Evolutionary conservation across 805 yeast genomes (phyloP).

Genomic region (Candida peoriensis): DNA sequence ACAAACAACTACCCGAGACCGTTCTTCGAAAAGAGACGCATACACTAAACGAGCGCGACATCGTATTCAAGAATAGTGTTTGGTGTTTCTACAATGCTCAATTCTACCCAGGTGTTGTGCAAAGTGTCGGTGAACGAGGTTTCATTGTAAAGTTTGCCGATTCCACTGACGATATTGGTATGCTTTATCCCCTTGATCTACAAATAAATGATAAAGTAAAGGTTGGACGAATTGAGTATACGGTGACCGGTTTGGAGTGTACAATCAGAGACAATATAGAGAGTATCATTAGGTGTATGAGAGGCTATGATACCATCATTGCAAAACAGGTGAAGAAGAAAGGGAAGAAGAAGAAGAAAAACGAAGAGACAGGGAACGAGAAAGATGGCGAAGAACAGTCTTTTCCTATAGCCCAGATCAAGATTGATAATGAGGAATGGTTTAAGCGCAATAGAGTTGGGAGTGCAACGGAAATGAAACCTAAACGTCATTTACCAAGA

Average conservation of each 20-base stretch:
- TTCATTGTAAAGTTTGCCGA: conserved; percentile 37
- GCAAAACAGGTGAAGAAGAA: conserved; percentile 24
- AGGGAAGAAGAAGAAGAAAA: conserved; percentile 14
- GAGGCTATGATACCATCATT: conserved; percentile 55
- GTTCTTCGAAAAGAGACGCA: conserved; percentile 6
- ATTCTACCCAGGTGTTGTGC: conserved; percentile 45
- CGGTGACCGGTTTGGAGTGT: conserved; percentile 43
- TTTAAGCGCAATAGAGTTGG: conserved; percentile 28
- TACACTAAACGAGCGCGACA: conserved; percentile 24
- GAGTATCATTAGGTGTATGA: conserved; percentile 42
- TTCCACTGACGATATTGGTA: conserved; percentile 26
- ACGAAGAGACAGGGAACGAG: background rate
- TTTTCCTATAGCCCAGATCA: conserved; percentile 26
- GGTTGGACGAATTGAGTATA: conserved; percentile 30
- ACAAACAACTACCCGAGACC: too few relatives aligned
- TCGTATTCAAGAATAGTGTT: conserved; percentile 34
- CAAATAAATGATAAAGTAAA: conserved; percentile 51
- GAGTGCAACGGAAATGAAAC: conserved; percentile 6
- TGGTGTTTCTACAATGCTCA: conserved; percentile 50
- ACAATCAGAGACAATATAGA: conserved; percentile 12
- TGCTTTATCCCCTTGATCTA: conserved; percentile 40
- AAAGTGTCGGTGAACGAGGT: conserved; percentile 25
- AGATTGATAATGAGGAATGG: conserved; percentile 31
- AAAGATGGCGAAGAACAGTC: conserved; percentile 12
- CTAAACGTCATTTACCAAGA: conserved; percentile 11